Base-by-base conservation (phyloP, 2,329 filamentous ascomycete species). In the Macrophomina pseudophaseolina region DNA sequence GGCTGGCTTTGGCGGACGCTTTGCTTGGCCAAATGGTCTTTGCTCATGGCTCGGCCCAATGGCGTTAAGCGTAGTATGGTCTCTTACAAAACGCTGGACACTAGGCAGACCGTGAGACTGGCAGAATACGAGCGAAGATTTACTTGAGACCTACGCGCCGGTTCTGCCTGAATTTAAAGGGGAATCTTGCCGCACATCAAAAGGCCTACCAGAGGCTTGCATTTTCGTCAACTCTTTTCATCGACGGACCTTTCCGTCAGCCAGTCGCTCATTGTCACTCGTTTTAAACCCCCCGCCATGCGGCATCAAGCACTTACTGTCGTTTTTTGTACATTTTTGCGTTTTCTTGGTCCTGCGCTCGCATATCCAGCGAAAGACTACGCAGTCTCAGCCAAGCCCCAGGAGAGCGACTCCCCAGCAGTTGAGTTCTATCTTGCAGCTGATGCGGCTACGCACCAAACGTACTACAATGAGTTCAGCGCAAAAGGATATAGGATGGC, bases 401-500 rank as follows among this genome's bases (percentile, higher is more conserved):
- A 12, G 18, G 35, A 42, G 32, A 16, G 8, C n/a, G n/a, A 16
- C 5, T n/a, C 38, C 0, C 8, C 54, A 4, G 12, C 6, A 9
- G 42, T 32, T 8, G 54, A 46, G 12, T 53, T 28, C 33, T 65
- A 65, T 16, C 51, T 30, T 6, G 62, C 32, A n/a, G 28, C 35
- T 4, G 33, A 52, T 16, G 16, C 32, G 1, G 18, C 32, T 11
- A 12, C 33, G 5, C 62, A 65, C 5, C 48, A 65, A 23, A 28
- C 62, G 8, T 16, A 65, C 18, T 65, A 51, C 48, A 38, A 65
- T 35, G 49, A 51, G 6, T 51, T 71, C 14, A 72, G 70, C 46
- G 59, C 66, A 12, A 65, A 68, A 3, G 71, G 71, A 30, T 72
- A 72, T 46, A 67, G 66, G 9, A 65, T 70, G 14, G 68, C 59